Evolutionary conservation across 192 early-diverging fungal species (phyloP).

Genomic region (Umbelopsis sp.): DNA sequence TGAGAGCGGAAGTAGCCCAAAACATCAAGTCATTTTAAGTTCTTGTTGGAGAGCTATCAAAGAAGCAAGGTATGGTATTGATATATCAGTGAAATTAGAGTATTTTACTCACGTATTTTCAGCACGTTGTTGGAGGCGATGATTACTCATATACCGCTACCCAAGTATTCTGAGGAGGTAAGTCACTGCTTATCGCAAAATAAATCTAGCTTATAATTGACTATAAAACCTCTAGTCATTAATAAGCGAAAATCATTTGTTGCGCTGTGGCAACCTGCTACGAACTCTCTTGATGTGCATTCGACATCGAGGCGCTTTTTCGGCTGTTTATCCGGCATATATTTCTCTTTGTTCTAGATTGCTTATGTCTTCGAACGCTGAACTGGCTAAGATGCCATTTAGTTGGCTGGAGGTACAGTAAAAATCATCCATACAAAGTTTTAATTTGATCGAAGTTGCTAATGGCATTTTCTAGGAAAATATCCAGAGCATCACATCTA

Average conservation of each 20-base stretch:
- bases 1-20: constrained; percentile 52
- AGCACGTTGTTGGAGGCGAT: constrained; percentile 53
- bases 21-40: constrained; percentile 86
- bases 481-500: constrained; percentile 67
- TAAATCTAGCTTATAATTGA: background rate
- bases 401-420: constrained; percentile 71
- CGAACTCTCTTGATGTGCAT: constrained; percentile 66
- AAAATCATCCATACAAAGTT: background rate
- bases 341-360: constrained; percentile 70
- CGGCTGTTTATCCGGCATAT: constrained; percentile 83
- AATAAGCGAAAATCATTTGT: constrained; percentile 16
- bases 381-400: constrained; percentile 58
- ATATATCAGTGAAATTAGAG: background rate
- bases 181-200: background rate
- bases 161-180: constrained; percentile 24
- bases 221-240: background rate
- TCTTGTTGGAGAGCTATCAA: constrained; percentile 94
- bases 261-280: constrained; percentile 56
- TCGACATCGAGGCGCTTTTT: constrained; percentile 92
- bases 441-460: background rate
- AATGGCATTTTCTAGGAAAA: constrained; percentile 50
- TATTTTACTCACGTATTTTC: constrained; percentile 5
- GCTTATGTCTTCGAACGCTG: constrained; percentile 54
- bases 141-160: constrained; percentile 47
- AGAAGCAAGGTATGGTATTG: constrained; percentile 61